Base-by-base conservation (phyloP, 306 rosid species). In the Rosa persica region DNA sequence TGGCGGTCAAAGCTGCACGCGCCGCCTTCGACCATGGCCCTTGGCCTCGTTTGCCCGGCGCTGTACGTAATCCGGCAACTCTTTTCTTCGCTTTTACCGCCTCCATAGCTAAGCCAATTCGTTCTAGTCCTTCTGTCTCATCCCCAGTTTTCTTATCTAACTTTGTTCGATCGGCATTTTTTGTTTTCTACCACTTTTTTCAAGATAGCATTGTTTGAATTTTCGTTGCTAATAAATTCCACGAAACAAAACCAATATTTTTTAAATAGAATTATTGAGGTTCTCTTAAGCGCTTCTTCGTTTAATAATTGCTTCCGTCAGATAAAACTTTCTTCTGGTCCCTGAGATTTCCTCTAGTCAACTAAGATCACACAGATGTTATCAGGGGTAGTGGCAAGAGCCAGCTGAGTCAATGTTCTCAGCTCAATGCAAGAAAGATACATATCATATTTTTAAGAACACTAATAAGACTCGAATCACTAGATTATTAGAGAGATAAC, bases 1-100 rank as follows among this genome's bases (percentile, higher is more conserved):
- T 87, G 55, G 98, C 98, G 13, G 98, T 92, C 0, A 85, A 87
- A 48, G 98, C 93, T 4, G 98, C 97, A 15, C 96, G 98, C 52
- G 81, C 77, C 0, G 98, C 98, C 71, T 94, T 94, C 6, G 97
- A 94, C 73, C 25, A 80, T 5, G 98, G 98, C 70, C 89, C 97
- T 71, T 94, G 98, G 97, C 98, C 98, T 0, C 92, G 97, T 40
- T 60, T 89, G 78, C 76, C 97, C 10, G 97, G 90, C 67, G 79
- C 66, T 20, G 97, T 92, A 89, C 0, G 98, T 84, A 65, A 36
- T 30, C 36, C 20, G 16, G 67, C 38, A 39, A 12, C 36, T 43
- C 30, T 66, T 13, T 67, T 72, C 79, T 11, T 48, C 8, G 8
- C 64, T 23, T 78, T 47, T 5, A 8, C 13, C 12, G 20, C 20